Base-by-base conservation (phyloP, 192 early-diverging fungal genomes). In the Diversispora epigaea region DNA sequence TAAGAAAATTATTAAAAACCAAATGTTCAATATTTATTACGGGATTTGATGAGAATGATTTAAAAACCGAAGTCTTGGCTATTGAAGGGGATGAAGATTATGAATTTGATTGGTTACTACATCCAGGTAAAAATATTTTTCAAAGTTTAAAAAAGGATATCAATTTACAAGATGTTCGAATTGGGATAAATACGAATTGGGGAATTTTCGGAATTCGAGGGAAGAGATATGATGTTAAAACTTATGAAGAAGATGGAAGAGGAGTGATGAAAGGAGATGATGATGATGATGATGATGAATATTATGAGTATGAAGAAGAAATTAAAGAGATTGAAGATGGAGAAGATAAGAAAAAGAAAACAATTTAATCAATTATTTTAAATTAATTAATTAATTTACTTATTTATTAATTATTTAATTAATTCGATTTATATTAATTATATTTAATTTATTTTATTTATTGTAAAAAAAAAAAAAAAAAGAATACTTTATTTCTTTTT, bases 21-120 rank as follows among this genome's bases (percentile, higher is more conserved):
- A 91, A 93, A 78, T 93, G 92, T 64, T 84, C 91, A 14, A 85
- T 93, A 25, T 92, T 93, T 79, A 83, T 89, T 8, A 93, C 92
- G 2, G 91, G 91, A 2, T 92, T 89, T 84, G 90, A 92, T 77
- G 84, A 89, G 56, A 71, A 80, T 45, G 91, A 93, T 79, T 85
- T 92, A 82, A 62, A 75, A 41, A 81, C 72, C 25, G 91, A 92
- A 56, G 82, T 93, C 11, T 77, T 50, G 41, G 84, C 85, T 25
- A 78, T 91, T 43, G 82, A 85, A 56, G 80, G 87, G 70, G 84
- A 86, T 81, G 81, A 78, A 57, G 77, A 72, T 65, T 77, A 72
- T 56, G 86, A 89, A 73, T 83, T 91, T 73, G 91, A 93, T 80
- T 93, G 89, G 90, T 77, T 92, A 78, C 80, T 93, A 63, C 83